Conservation (phyloP, 164 flowering plant species). For the Chimonanthus salicifolius region DNA sequence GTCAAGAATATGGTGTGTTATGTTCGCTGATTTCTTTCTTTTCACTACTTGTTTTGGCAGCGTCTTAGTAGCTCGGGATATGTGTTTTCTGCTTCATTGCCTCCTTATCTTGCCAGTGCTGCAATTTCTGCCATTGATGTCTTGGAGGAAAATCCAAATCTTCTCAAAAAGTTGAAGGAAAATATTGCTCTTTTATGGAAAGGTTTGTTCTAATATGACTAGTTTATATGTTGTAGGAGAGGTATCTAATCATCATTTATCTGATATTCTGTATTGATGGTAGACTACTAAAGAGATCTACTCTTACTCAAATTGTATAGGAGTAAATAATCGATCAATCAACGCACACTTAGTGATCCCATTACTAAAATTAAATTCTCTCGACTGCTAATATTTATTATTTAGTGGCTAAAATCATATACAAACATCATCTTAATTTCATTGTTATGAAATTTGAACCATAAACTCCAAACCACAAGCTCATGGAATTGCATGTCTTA, state of each 20-base stretch:
- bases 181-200: slow-evolving; percentile 55
- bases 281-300: background rate
- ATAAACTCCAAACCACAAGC: too few species aligned
- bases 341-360: too few species aligned
- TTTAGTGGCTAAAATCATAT: too few species aligned
- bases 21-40: background rate
- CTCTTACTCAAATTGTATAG: background rate
- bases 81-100: slow-evolving; percentile 97
- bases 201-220: slow-evolving; percentile 41
- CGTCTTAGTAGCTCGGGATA: slow-evolving; percentile 94
- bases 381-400: too few species aligned
- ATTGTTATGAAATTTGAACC: too few species aligned
- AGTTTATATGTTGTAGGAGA: background rate
- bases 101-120: slow-evolving; percentile 89
- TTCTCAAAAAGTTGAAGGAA: slow-evolving; percentile 25
- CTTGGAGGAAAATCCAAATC: slow-evolving; percentile 29
- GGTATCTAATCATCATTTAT: background rate
- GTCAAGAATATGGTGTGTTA: background rate
- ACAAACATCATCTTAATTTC: too few species aligned
- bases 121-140: slow-evolving; percentile 30
- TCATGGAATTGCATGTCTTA: too few species aligned
- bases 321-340: background rate
- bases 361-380: too few species aligned
- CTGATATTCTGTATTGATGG: background rate
- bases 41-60: slow-evolving; percentile 31